Evolutionary conservation across 2,329 filamentous ascomycete species (phyloP).

Genomic region (Claviceps africana): DNA sequence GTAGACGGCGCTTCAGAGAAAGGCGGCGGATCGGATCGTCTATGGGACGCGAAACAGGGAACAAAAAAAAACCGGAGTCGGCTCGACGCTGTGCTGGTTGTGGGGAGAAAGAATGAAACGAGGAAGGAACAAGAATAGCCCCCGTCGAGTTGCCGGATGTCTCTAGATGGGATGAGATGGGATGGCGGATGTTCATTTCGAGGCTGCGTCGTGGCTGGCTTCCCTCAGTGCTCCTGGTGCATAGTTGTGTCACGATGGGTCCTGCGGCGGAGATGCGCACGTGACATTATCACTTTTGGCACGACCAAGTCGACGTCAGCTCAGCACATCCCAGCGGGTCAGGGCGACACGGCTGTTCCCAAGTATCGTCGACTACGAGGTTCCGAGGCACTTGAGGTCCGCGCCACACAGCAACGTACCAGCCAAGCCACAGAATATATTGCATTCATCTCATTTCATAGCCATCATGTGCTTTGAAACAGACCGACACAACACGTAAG

Average conservation of each 20-base stretch:
- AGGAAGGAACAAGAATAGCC: background rate
- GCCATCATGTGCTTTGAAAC: too few species aligned
- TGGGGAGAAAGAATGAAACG: too few species aligned
- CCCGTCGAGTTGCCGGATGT: background rate
- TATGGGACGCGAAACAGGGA: background rate
- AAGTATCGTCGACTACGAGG: too few species aligned
- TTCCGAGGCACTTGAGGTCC: too few species aligned
- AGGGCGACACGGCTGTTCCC: too few species aligned
- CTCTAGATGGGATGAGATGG: constrained; percentile 12
- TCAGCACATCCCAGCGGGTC: too few species aligned
- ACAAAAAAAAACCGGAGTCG: background rate
- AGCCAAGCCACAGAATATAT: too few species aligned
- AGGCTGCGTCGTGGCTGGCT: constrained; percentile 11
- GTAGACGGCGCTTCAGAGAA: background rate
- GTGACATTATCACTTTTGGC: too few species aligned
- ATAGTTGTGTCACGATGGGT: constrained; percentile 14
- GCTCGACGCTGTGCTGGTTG: background rate
- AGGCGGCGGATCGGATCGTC: background rate
- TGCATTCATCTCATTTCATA: too few species aligned
- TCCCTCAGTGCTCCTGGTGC: background rate
- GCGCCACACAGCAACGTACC: too few species aligned
- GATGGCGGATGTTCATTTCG: constrained; percentile 9
- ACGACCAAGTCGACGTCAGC: too few species aligned
- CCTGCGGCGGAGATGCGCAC: constrained; percentile 12
- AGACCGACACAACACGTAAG: too few species aligned